Conservation (phyloP, 2,329 filamentous ascomycete genomes). For the Hymenoscyphus fraxineus region DNA sequence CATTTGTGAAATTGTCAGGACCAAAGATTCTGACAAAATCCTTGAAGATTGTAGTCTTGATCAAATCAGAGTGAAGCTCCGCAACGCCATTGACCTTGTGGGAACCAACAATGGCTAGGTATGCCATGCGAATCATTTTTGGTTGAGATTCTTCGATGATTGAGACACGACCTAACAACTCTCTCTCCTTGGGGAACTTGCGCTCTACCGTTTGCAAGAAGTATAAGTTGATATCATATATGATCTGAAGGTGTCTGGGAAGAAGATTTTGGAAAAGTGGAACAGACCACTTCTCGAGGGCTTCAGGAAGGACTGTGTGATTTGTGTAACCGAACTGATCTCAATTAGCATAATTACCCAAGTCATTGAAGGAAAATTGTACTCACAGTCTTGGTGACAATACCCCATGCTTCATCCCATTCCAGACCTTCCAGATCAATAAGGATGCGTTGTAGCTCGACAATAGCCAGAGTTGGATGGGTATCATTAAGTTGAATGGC, state of each 20-base stretch:
- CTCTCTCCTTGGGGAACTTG: slow-evolving; percentile 82
- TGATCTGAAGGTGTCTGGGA: slow-evolving; percentile 91
- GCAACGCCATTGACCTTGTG: slow-evolving; percentile 99
- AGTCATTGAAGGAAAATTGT: neutral
- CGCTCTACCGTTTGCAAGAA: slow-evolving; percentile 92
- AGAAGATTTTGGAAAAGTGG: slow-evolving; percentile 87
- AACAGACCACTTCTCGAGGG: slow-evolving; percentile 97
- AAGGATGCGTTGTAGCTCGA: slow-evolving; percentile 90
- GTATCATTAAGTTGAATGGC: slow-evolving; percentile 98
- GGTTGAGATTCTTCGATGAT: slow-evolving; percentile 96
- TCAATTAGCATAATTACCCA: slow-evolving; percentile 12
- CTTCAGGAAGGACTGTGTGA: slow-evolving; percentile 95
- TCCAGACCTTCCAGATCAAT: slow-evolving; percentile 85
- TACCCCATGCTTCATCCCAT: slow-evolving; percentile 90
- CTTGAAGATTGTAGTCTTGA: slow-evolving; percentile 99
- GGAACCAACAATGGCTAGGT: slow-evolving; percentile 88
- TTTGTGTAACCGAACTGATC: slow-evolving; percentile 86
- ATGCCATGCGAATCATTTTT: slow-evolving; percentile 98
- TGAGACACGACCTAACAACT: slow-evolving; percentile 81
- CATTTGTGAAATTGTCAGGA: slow-evolving; percentile 96
- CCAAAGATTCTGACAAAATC: slow-evolving; percentile 96
- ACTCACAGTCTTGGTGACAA: slow-evolving; percentile 64
- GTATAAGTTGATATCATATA: slow-evolving; percentile 94
- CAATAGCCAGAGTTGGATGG: slow-evolving; percentile 92
- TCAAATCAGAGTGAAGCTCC: slow-evolving; percentile 93